Base-by-base conservation (phyloP, 805 yeast genomes). In the Teunomyces panamensis region DNA sequence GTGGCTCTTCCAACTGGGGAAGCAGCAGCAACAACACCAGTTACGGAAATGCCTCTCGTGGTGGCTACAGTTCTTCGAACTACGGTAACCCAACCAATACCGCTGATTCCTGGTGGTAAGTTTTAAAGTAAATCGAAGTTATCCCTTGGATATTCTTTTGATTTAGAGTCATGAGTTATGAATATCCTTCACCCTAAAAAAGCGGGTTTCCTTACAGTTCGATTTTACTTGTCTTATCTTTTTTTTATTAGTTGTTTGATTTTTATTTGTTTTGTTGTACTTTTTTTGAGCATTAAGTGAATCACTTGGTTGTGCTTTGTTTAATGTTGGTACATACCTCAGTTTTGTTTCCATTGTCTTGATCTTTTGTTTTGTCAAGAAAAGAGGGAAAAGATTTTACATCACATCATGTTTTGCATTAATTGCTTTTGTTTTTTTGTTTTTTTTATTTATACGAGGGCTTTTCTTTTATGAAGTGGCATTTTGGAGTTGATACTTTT, bases 71-170 rank as follows among this genome's bases (percentile, higher is more conserved):
- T 26, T 37, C 41, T 10, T 37, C 41, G 49, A 54, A 53, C 53
- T 69, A 67, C 55, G 74, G 73, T 34, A 68, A 68, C 64, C 71
- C 66, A 50, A 55, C 66, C 45, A 56, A 51, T 39, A 24, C 60
- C 43, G 55, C 59, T 55, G 60, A 64, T 56, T 71, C 75, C 26
- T 72, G 76, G 76, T 73, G 78, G 78, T 72, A 61, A 55, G 29
- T 43, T 34, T 24, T 28, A 28, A 55, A 30, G 46, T 34, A 28
- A 35, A 28, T 26, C 41, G 41, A 37, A 30, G 41, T 34, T 30
- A 42, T 32, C 41, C 39, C 45, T 43, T 39, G 47, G 51, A 53
- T 37, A 37, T 37, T 37, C 41, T 37, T 37, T 37, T 37, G 41
- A 37, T 30, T 26, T 27, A 36, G 26, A 35, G 29, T 42, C 34